phyloP scores from a whole-genome alignment of 805 yeast genomes.

The Brettanomyces custersianus region DNA sequence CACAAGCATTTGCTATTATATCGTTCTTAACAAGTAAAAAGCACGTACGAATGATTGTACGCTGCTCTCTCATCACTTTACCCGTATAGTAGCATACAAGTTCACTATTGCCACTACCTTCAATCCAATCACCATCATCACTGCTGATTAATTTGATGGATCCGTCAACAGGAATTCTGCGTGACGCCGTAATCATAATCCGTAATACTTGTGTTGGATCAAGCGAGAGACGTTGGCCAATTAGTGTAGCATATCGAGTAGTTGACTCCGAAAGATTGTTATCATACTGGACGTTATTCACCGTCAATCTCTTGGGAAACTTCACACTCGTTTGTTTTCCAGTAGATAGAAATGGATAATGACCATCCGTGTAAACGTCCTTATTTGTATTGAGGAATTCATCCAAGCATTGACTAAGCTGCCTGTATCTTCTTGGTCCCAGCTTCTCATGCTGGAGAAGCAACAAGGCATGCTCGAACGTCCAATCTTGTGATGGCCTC shows the following conservation, averaged over 20 bases:
- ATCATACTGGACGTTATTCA: constrained; percentile 8
- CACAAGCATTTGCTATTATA: constrained; percentile 6
- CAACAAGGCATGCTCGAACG: constrained; percentile 15
- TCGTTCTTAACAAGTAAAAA: constrained; percentile 27
- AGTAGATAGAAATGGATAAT: not conserved
- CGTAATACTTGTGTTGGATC: constrained; percentile 41
- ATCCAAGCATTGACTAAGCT: constrained; percentile 4
- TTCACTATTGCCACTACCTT: constrained; percentile 25
- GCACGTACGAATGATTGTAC: constrained; percentile 35
- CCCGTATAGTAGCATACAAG: constrained; percentile 28
- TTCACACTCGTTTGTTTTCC: not conserved
- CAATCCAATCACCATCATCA: constrained; percentile 17
- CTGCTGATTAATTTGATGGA: constrained; percentile 8
- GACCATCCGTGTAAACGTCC: constrained; percentile 1
- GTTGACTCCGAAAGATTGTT: constrained; percentile 19
- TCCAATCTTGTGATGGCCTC: constrained; percentile 11
- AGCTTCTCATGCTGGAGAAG: constrained; percentile 7
- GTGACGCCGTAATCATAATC: constrained; percentile 31
- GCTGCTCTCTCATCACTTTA: constrained; percentile 42
- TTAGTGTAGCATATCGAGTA: constrained; percentile 30
- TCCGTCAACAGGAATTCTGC: constrained; percentile 27
- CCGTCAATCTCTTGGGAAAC: constrained; percentile 6
- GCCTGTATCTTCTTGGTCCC: constrained; percentile 5
- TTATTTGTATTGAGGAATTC: constrained; percentile 7
- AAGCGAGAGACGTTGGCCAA: constrained; percentile 31